Conservation (phyloP, 352 stramenopile genomes). For the Phytophthora kernoviae region DNA sequence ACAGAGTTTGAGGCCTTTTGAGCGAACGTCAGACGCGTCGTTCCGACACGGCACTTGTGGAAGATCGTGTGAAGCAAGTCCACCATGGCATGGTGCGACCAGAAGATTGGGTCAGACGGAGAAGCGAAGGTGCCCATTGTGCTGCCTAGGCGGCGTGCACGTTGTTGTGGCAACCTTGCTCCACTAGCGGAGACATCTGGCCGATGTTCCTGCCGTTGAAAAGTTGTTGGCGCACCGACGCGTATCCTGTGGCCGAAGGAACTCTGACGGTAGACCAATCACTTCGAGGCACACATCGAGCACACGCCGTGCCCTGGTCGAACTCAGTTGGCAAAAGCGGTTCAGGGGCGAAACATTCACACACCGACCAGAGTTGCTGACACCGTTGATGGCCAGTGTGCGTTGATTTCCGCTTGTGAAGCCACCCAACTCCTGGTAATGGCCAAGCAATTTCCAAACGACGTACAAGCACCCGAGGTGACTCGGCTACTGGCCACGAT, state of each 20-base stretch:
- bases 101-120: conserved; percentile 72
- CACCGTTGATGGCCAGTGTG: conserved; percentile 56
- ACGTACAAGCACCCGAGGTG: conserved; percentile 46
- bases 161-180: conserved; percentile 68
- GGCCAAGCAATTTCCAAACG: conserved; percentile 53
- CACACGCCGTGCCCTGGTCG: conserved; percentile 27
- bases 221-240: conserved; percentile 52
- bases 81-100: conserved; percentile 73
- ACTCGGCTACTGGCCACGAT: conserved; percentile 52
- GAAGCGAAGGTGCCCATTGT: conserved; percentile 63
- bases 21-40: conserved; percentile 38
- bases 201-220: conserved; percentile 58
- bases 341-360: conserved; percentile 41
- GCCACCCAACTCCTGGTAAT: conserved; percentile 50
- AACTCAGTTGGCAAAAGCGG: conserved; percentile 58
- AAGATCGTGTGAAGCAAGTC: conserved; percentile 71
- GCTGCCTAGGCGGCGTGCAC: conserved; percentile 58
- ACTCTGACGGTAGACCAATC: conserved; percentile 42
- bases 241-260: conserved; percentile 44
- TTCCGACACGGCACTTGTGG: conserved; percentile 71
- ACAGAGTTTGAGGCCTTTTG: conserved; percentile 55
- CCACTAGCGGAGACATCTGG: conserved; percentile 51
- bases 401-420: conserved; percentile 25
- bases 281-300: conserved; percentile 52
- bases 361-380: conserved; percentile 45